Percentiles rank a stretch among this genome's conserved stretches.
These are phyloP conservation scores for Coniferiporia sulphurascens DNA, from an alignment of 1,284 basidiomycete genomes.

Conservation along the genomic window DNA sequence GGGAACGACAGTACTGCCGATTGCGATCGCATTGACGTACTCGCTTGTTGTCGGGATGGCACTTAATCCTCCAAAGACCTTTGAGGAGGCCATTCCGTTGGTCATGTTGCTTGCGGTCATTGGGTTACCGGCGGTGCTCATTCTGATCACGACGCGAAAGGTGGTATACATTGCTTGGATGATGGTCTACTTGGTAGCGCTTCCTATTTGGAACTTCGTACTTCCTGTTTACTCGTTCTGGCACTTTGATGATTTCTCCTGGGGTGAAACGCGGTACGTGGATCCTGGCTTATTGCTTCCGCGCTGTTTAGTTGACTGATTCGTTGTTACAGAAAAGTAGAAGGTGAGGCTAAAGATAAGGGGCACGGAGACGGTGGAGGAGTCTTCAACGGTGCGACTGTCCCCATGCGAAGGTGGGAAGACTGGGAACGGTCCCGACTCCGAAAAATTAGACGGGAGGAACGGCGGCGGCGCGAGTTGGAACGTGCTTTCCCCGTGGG, in stretches of 20 bases:
- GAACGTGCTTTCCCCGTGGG: conserved; percentile 58
- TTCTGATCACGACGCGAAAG: conserved; percentile 91
- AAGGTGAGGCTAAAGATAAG: conserved; percentile 77
- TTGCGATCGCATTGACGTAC: conserved; percentile 92
- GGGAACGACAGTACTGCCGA: conserved; percentile 92
- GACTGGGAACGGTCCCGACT: conserved; percentile 98
- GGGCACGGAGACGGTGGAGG: conserved; percentile 70
- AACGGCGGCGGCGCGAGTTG: conserved; percentile 75
- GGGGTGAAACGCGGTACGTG: conserved; percentile 91
- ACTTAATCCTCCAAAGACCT: conserved; percentile 76
- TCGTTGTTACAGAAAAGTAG: conserved; percentile 73
- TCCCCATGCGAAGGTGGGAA: conserved; percentile 95
- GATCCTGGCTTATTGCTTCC: background rate
- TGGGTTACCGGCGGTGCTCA: conserved; percentile 89
- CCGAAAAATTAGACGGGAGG: conserved; percentile 88
- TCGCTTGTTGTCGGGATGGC: conserved; percentile 82
- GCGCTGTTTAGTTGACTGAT: conserved; percentile 17
- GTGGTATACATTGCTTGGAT: conserved; percentile 98
- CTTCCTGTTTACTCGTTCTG: conserved; percentile 95
- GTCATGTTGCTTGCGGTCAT: conserved; percentile 87
- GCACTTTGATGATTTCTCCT: conserved; percentile 99
- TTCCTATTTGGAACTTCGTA: conserved; percentile 95
- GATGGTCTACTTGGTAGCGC: conserved; percentile 87
- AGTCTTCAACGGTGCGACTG: conserved; percentile 52
- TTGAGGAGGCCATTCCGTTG: conserved; percentile 92